These are phyloP conservation scores for Colletotrichum limetticola DNA, from an alignment of 2,329 filamentous ascomycete genomes.

Conservation along the genomic window DNA sequence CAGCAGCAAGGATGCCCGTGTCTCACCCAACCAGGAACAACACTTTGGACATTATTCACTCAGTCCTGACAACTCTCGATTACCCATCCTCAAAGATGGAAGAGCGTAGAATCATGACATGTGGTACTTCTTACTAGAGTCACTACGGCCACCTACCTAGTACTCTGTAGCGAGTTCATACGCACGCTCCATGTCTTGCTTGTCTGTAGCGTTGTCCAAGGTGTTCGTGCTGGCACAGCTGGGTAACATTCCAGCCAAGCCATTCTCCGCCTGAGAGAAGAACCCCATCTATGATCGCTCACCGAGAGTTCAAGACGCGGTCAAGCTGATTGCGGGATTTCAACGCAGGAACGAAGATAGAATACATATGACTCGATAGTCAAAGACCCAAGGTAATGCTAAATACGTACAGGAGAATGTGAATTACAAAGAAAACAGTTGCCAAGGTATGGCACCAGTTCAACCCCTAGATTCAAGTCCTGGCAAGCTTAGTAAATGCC, in stretches of 20 bases:
- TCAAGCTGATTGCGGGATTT: background rate
- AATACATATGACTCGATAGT: background rate
- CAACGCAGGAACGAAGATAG: background rate
- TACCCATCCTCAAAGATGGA: background rate
- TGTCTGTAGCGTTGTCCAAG: background rate
- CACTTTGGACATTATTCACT: background rate
- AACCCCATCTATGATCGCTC: background rate
- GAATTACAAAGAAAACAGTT: background rate
- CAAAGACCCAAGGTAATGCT: background rate
- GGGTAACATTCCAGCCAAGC: background rate
- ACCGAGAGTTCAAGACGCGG: background rate
- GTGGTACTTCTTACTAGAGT: background rate
- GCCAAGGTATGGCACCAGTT: background rate
- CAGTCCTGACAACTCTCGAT: background rate
- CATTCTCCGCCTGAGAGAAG: background rate
- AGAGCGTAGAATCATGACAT: background rate
- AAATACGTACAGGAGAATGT: background rate
- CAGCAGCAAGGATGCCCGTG: background rate
- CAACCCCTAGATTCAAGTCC: background rate
- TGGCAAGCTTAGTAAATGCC: constrained; percentile 11
- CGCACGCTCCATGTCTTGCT: background rate
- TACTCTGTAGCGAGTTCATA: background rate
- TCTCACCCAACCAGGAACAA: background rate
- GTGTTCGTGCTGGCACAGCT: background rate
- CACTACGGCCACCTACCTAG: background rate